Evolutionary conservation across 2,329 filamentous ascomycete species (phyloP), one percentile per base, ranked within the genome.

Genomic region (Sporothrix dimorphospora): DNA sequence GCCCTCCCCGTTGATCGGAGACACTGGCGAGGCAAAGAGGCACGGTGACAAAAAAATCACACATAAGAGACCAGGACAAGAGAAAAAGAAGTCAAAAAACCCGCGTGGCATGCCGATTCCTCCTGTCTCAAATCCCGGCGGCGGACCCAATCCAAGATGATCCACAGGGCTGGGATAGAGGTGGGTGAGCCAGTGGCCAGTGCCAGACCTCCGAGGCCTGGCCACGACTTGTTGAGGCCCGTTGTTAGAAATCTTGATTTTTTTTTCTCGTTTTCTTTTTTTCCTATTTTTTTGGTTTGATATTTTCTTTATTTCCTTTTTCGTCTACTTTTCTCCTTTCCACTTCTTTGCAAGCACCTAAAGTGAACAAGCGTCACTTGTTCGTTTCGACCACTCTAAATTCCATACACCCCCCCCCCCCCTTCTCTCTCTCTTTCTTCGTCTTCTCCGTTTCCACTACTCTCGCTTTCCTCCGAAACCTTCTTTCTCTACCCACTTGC

Each of bases 151-250:
- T 45, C 69, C 9, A 57, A n/a, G 57, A 24, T 49, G 57, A 68
- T 70, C 72, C 72, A 71, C 72, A 63, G 72, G 72, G 71, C 71
- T 70, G 68, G 72, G 71, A 72, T 27, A 55, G 59, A 67, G 45
- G 65, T 38, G 45, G 9, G 45, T 19, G 16, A 9, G 40, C 21
- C 51, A 30, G 51, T 55, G 42, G 21, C 51, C 14, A n/a, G 14
- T 24, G 34, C 12, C 21, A 42, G 59, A 16, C 38, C 59, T 65
- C 16, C 12, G 21, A 65, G 38, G 21, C 59, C 59, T 65, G 59
- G 59, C 59, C 59, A 24, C 24, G 57, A 42, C 19, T 14, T 63
- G n/a, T 14, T 63, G n/a, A 34, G 57, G 24, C 24, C 34, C 34
- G 19, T 24, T 6, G 14, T 42, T 42, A 30, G 19, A 57, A 53